phyloP scores from a whole-genome alignment of 225 moss, liverwort and hornwort genomes.

The Straminergon stramineum region DNA sequence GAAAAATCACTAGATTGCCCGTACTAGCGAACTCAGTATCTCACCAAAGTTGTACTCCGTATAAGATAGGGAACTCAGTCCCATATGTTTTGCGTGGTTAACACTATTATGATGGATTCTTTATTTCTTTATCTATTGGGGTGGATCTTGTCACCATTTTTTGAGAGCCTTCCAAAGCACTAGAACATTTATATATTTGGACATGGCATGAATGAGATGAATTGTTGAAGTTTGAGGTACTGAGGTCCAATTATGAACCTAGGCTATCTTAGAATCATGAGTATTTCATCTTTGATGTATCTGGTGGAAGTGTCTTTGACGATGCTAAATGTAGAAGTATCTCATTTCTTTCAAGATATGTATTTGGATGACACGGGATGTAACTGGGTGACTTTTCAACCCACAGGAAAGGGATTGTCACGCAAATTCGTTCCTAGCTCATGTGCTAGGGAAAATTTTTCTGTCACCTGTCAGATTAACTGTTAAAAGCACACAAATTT shows the following conservation, averaged over 20 bases:
- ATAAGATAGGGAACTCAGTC: neutral
- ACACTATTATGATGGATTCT: neutral
- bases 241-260: neutral
- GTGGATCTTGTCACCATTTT: neutral
- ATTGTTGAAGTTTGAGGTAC: neutral
- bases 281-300: neutral
- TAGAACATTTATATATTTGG: neutral
- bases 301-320: neutral
- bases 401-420: neutral
- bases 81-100: neutral
- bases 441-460: neutral
- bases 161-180: neutral
- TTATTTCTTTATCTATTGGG: neutral
- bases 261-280: neutral
- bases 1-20: neutral
- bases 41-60: neutral
- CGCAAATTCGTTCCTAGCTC: neutral
- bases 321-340: neutral
- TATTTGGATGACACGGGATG: neutral
- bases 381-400: neutral
- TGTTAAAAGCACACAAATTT: neutral
- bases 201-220: neutral
- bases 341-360: neutral
- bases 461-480: neutral
- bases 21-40: neutral